Base-by-base conservation (phyloP, 352 stramenopile species). In the Globisporangium solare region DNA sequence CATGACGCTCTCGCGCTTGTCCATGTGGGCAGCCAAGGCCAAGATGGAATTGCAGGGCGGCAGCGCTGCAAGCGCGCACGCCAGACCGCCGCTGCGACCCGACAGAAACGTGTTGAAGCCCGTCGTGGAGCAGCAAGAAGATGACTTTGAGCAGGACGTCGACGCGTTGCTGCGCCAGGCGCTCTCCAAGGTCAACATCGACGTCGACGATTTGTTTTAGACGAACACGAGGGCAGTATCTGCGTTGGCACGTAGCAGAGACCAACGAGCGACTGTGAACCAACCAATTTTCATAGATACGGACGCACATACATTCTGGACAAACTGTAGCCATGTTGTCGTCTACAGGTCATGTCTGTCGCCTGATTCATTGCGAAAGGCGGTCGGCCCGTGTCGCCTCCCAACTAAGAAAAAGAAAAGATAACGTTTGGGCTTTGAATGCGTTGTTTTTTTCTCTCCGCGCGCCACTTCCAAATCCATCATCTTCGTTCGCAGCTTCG, bases 111-210 rank as follows among this genome's bases (percentile, higher is more conserved):
- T 18, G 1, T 20, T 59, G 2, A 15, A 24, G 6, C 20, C 55
- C 11, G 55, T 61, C 15, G 17, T 32, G 1, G 55, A 61, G 47
- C 48, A 61, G 24, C 27, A 54, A 20, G 51, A 64, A 10, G 48
- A 72, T 13, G 57, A 67, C 11, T 86, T 88, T 50, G 65, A 82
- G 45, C 60, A 60, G 1, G 73, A 85, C 22, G 63, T 80, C 3
- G 64, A 71, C 40, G 32, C 49, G 13, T 32, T 88, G 48, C 61
- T 88, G 12, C 61, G 71, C 10, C 51, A 79, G 60, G 78, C 72
- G n/a, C 63, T 88, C 2, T 62, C 66, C 17, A 85, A 85, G 54
- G 71, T 63, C 37, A 79, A 84, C 52, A 79, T 86, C 31, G 61
- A 68, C 47, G 35, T 73, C 53, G 66, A 71, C 15, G 57, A 68